phyloP scores from a whole-genome alignment of 805 yeast genomes.

The Nakazawaea wickerhamii region DNA sequence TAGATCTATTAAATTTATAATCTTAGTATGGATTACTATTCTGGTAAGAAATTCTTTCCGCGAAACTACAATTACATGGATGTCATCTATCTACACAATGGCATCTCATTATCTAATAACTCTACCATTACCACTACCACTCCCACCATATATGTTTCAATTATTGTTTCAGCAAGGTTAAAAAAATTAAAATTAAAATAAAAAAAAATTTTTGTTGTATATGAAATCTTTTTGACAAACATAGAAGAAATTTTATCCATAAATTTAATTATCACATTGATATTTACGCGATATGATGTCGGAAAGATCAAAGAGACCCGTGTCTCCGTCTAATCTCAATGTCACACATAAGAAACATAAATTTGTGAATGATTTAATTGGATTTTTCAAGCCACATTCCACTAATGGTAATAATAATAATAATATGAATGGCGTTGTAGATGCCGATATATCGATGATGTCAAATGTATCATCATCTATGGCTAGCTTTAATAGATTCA shows the following conservation, averaged over 20 bases:
- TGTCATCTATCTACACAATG: too few species aligned
- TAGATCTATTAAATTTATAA: too few species aligned
- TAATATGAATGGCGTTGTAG: not conserved
- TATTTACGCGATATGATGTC: not conserved
- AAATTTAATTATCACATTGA: too few species aligned
- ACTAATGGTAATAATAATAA: not conserved
- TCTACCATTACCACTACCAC: too few species aligned
- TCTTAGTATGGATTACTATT: too few species aligned
- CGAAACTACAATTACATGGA: too few species aligned
- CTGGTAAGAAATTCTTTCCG: too few species aligned
- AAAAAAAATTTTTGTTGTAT: not conserved
- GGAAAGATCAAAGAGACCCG: not conserved
- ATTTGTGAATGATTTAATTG: conserved; percentile 1
- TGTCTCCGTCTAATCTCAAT: not conserved
- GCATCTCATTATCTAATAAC: too few species aligned
- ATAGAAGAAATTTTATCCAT: not conserved
- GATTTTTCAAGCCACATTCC: not conserved
- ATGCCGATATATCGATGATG: not conserved
- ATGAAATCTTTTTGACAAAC: not conserved
- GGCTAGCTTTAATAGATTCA: conserved; percentile 9
- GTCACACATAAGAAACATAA: not conserved
- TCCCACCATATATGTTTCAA: too few species aligned
- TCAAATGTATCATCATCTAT: not conserved
- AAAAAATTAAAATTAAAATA: not conserved
- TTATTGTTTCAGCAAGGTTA: not conserved